These are phyloP conservation scores for Syzygium grande DNA, from an alignment of 345 rosid species.

Conservation along the genomic window DNA sequence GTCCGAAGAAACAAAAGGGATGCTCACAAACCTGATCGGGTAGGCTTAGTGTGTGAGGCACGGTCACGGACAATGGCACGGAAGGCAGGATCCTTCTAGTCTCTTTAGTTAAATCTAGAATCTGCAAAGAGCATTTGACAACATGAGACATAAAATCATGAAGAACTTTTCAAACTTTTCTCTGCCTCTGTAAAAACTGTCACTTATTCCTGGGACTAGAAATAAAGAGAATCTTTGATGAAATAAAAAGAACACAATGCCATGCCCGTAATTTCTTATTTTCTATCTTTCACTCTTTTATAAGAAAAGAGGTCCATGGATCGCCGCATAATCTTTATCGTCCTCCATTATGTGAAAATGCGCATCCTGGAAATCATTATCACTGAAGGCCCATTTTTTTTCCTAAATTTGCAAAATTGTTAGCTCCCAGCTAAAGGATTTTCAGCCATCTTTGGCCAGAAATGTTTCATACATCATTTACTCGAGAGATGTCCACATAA, in stretches of 20 bases:
- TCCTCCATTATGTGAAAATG: not conserved
- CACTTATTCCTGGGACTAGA: not conserved
- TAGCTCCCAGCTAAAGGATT: not conserved
- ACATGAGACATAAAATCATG: not conserved
- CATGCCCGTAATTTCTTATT: not conserved
- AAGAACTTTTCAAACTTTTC: not conserved
- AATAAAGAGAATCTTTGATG: not conserved
- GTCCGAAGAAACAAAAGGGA: not conserved
- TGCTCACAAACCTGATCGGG: slow-evolving; percentile 45
- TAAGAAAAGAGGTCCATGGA: not conserved
- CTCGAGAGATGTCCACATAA: not conserved
- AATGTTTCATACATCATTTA: not conserved
- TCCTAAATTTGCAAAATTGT: not conserved
- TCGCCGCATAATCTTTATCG: not conserved
- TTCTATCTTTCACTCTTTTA: not conserved
- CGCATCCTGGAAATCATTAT: not conserved
- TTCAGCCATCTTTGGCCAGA: not conserved
- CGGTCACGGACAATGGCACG: slow-evolving; percentile 45
- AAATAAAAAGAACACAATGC: not conserved
- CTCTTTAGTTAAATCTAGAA: slow-evolving; percentile 42
- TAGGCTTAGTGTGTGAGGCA: slow-evolving; percentile 54
- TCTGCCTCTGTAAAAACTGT: not conserved
- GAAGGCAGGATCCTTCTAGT: slow-evolving; percentile 48
- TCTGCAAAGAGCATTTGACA: slow-evolving; percentile 20
- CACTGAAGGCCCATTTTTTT: not conserved